Evolutionary conservation across 768 basidiomycete genomes (phyloP), one percentile per base, ranked within the genome.

Genomic region (Kockovaella imperatae): DNA sequence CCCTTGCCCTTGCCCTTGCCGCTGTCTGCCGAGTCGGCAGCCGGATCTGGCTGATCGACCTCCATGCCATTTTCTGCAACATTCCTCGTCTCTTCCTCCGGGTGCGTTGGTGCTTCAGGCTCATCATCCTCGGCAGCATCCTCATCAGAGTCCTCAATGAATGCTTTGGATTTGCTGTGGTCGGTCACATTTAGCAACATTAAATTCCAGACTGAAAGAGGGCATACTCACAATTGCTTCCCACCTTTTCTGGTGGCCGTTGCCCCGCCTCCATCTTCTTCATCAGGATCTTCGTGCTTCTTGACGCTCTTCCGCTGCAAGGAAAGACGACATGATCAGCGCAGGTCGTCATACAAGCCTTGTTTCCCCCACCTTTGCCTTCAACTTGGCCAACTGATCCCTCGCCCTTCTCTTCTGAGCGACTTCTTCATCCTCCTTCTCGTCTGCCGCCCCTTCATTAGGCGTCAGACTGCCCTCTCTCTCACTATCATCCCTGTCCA

Each of bases 131-230:
- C 52, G n/a, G 39, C 55, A n/a, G 49, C 52, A 31, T 71, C 69
- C 17, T 71, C 87, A 65, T 90, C 88, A 2, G 86, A 87, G 66
- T 90, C 87, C 5, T 83, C 83, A 41, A 93, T 79, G 69, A 81
- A 78, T 60, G 83, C 88, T 71, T 87, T 88, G 63, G 86, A 89
- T 77, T 90, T 91, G 65, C 88, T 90, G 53, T 17, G n/a, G 28
- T 4, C 21, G 29, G 30, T 21, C 42, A 53, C 18, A 31, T 36
- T 25, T 30, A 7, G 53, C 42, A 52, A 35, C 42, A 32, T 13
- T 7, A n/a, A 36, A 18, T 3, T 6, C 15, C 41, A 42, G 3
- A 20, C 17, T 24, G 35, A 21, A 38, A 36, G 29, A 29, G 17
- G 17, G 34, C 17, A 24, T 4, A 50, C 56, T 28, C 38, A 58